A percentile compares a stretch with the other conserved stretches of the same genome.
Evolutionary conservation across 108 stramenopile species (phyloP).

Genomic region (Cafeteria roenbergensis): DNA sequence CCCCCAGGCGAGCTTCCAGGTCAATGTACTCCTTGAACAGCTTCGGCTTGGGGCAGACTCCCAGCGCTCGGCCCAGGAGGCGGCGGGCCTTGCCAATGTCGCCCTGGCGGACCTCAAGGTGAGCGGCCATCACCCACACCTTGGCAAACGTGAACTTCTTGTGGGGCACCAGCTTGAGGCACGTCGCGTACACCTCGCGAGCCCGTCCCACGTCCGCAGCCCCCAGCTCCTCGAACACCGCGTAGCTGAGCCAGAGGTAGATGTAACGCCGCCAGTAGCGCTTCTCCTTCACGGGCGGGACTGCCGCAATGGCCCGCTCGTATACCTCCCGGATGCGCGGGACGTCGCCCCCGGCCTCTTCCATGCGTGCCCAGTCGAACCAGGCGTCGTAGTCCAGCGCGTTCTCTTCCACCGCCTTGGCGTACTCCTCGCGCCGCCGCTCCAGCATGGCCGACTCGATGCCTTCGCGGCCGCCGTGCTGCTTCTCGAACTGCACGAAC

Average conservation of each 20-base stretch:
- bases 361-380: slow-evolving; percentile 90
- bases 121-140: slow-evolving; percentile 86
- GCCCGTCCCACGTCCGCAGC: slow-evolving; percentile 56
- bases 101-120: slow-evolving; percentile 73
- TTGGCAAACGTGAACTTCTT: slow-evolving; percentile 81
- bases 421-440: slow-evolving; percentile 71
- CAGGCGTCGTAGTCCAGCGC: slow-evolving; percentile 87
- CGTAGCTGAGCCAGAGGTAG: slow-evolving; percentile 93
- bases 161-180: slow-evolving; percentile 77
- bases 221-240: slow-evolving; percentile 77
- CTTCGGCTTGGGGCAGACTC: slow-evolving; percentile 75
- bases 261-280: slow-evolving; percentile 91
- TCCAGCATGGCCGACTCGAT: slow-evolving; percentile 72
- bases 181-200: slow-evolving; percentile 70
- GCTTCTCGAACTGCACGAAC: slow-evolving; percentile 86
- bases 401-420: slow-evolving; percentile 49
- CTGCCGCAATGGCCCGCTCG: slow-evolving; percentile 69
- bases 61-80: slow-evolving; percentile 78
- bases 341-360: slow-evolving; percentile 47
- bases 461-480: slow-evolving; percentile 72
- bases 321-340: slow-evolving; percentile 65
- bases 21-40: slow-evolving; percentile 82
- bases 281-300: slow-evolving; percentile 75
- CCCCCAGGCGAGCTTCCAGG: slow-evolving; percentile 82
- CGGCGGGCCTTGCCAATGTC: slow-evolving; percentile 76